Percentiles rank a stretch among this genome's conserved stretches.
Conservation (phyloP, 1,139 yeast species). For the Candida dubliniensis region DNA sequence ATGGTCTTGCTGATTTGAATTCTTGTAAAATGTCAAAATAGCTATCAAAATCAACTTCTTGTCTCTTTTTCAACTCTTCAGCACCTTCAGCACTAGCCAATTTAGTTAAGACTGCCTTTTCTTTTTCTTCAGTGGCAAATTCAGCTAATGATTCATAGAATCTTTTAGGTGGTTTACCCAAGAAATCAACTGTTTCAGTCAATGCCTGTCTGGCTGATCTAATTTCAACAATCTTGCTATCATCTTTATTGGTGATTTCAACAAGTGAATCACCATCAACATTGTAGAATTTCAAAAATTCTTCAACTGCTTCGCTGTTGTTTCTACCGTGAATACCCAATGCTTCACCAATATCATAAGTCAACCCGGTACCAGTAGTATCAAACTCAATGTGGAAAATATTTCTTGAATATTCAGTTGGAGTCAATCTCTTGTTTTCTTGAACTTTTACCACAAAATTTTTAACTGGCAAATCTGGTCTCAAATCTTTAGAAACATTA, state of each 20-base stretch:
- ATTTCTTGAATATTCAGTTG: slow-evolving; percentile 84
- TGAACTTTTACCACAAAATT: slow-evolving; percentile 88
- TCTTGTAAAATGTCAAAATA: slow-evolving; percentile 81
- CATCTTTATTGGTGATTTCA: slow-evolving; percentile 71
- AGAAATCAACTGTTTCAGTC: slow-evolving; percentile 76
- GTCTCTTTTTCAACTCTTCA: slow-evolving; percentile 77
- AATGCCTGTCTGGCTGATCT: slow-evolving; percentile 83
- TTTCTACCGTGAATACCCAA: slow-evolving; percentile 94
- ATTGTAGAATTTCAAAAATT: slow-evolving; percentile 71
- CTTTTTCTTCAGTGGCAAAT: slow-evolving; percentile 69
- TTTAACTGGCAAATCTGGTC: slow-evolving; percentile 89
- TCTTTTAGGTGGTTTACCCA: slow-evolving; percentile 95
- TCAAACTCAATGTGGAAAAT: slow-evolving; percentile 97
- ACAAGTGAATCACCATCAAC: slow-evolving; percentile 68
- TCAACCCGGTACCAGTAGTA: slow-evolving; percentile 84
- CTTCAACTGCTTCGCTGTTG: slow-evolving; percentile 59
- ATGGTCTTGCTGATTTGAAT: slow-evolving; percentile 81
- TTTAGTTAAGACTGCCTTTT: slow-evolving; percentile 59
- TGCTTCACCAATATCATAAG: slow-evolving; percentile 94
- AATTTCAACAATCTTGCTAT: slow-evolving; percentile 56
- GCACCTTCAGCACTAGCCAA: slow-evolving; percentile 83
- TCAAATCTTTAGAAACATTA: slow-evolving; percentile 52
- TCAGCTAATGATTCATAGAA: slow-evolving; percentile 82
- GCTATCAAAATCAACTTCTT: slow-evolving; percentile 79
- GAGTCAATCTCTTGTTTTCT: slow-evolving; percentile 92